phyloP scores from a whole-genome alignment of 352 stramenopile species.

The Pythium aphanidermatum region DNA sequence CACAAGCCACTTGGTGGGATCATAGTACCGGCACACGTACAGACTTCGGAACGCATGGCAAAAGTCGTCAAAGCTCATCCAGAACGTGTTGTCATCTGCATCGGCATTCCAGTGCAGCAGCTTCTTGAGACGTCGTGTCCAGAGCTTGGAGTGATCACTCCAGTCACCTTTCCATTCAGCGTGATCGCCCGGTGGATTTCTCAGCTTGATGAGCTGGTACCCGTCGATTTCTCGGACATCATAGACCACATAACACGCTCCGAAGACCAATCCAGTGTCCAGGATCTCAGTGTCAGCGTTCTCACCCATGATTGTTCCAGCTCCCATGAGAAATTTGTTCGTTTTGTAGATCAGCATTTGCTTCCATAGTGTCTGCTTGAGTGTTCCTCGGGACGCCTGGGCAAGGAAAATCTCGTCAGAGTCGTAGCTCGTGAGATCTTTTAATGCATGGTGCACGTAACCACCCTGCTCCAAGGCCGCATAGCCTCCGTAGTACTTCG shows the following conservation, averaged over 20 bases:
- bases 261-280: constrained; percentile 88
- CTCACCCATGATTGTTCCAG: constrained; percentile 78
- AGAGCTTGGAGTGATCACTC: constrained; percentile 88
- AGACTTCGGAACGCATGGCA: constrained; percentile 86
- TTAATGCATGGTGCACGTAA: constrained; percentile 90
- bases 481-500: constrained; percentile 90
- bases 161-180: constrained; percentile 92
- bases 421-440: constrained; percentile 81
- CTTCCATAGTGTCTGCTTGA: constrained; percentile 89
- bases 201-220: constrained; percentile 83
- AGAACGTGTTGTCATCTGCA: constrained; percentile 90
- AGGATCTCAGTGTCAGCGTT: constrained; percentile 85
- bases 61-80: constrained; percentile 95
- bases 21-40: constrained; percentile 92
- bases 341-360: constrained; percentile 74
- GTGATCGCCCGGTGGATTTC: constrained; percentile 90
- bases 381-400: constrained; percentile 68
- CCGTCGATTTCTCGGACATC: constrained; percentile 84
- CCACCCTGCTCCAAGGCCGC: constrained; percentile 72
- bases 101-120: constrained; percentile 58
- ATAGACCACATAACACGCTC: constrained; percentile 89
- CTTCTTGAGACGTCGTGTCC: constrained; percentile 86
- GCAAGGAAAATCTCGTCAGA: constrained; percentile 88
- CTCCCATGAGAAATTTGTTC: constrained; percentile 90
- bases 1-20: constrained; percentile 76